Evolutionary conservation across 495 filamentous ascomycete genomes (phyloP), one percentile per base, ranked within the genome.

Genomic region (Penicillium ucsense): DNA sequence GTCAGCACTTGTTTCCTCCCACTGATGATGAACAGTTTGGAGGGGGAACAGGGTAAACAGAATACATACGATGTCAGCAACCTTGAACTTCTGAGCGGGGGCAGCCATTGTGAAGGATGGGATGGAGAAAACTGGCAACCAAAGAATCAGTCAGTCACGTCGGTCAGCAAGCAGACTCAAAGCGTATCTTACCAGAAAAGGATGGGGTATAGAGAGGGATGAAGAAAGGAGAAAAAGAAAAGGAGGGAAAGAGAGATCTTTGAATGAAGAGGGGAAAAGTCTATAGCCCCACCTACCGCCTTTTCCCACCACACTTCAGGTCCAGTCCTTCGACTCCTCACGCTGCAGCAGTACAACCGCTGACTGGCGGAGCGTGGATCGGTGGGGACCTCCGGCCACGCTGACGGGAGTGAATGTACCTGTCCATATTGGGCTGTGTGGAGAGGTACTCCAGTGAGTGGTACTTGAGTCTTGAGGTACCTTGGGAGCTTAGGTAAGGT

Each of bases 1-100:
- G 20, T 20, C 20, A 20, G 20, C 20, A 20, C 20, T 20, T 20
- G 2, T 20, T 20, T 20, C 20, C 20, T 20, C 20, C 20, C 20
- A 20, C 20, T 20, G 20, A 20, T 20, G 20, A 20, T 20, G 20
- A 20, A 1, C 20, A 20, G 20, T 20, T 20, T 8, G 35, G 35
- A 27, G 48, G 28, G 38, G 30, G 30, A 35, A 9, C 4, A 12
- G 41, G 33, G 41, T 36, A 34, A 33, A 4, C 32, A 32, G 29
- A 34, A 30, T 32, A 76, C 79, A 49, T 77, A 82, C 82, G 64
- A 98, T 86, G 78, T 98, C 92, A 61, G 91, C 88, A 76, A 98
- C 89, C 86, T 97, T 95, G 83, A 84, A 92, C 70, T 86, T 91
- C 65, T 83, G 76, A 57, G 90, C 91, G 70, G 90, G 90, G 64